A percentile compares a stretch with the other conserved stretches of the same genome.
phyloP scores from a whole-genome alignment of 2,329 filamentous ascomycete genomes.

The Chrysoporthe deuterocubensis region DNA sequence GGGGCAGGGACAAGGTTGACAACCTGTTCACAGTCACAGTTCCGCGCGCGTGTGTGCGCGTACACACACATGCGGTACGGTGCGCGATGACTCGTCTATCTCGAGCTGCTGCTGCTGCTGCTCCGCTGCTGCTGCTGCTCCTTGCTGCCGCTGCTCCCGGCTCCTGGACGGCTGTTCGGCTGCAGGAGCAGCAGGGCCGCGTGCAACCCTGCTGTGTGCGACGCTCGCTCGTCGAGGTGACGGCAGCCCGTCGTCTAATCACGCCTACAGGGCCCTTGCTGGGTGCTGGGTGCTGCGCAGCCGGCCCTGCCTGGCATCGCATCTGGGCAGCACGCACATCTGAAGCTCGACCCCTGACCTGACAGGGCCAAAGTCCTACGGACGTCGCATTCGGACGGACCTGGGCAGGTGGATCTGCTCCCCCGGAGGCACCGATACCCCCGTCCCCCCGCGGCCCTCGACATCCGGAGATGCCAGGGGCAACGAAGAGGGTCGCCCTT shows the following conservation, averaged over 20 bases:
- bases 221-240: not conserved
- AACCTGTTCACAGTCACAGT: too few relatives aligned
- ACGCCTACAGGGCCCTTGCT: not conserved
- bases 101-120: not conserved
- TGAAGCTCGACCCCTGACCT: not conserved
- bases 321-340: not conserved
- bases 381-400: constrained; percentile 3
- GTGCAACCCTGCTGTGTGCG: not conserved
- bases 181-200: not conserved
- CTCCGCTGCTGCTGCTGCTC: not conserved
- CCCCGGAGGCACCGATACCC: not conserved
- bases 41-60: not conserved
- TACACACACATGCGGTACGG: not conserved
- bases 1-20: too few relatives aligned
- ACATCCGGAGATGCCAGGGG: not conserved
- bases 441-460: constrained; percentile 4
- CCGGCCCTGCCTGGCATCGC: not conserved
- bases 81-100: not conserved
- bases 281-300: too few relatives aligned
- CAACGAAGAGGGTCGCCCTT: not conserved
- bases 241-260: not conserved
- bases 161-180: too few relatives aligned
- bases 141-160: too few relatives aligned
- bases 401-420: not conserved
- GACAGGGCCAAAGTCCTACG: not conserved